Conservation (phyloP, 75 land plant genomes). For the Pseudotsuga menziesii region DNA sequence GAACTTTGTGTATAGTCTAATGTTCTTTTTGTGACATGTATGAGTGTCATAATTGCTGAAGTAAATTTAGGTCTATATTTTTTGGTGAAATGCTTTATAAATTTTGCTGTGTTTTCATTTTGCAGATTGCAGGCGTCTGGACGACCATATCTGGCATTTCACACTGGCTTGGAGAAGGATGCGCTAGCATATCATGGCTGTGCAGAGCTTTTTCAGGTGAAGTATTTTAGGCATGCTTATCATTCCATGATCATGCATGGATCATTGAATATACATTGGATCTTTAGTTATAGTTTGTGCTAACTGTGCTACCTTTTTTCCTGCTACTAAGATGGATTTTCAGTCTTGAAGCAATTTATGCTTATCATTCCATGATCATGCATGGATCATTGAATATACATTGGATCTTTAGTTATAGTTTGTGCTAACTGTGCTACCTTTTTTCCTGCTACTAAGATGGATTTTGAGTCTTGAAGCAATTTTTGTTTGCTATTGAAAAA, state of each 20-base stretch:
- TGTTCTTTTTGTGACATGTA: background rate
- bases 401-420: background rate
- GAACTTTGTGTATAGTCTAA: background rate
- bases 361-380: background rate
- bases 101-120: background rate
- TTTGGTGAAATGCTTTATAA: background rate
- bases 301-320: background rate
- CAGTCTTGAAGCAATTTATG: background rate
- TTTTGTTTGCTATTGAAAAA: background rate
- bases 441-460: background rate
- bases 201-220: constrained; percentile 86
- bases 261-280: background rate
- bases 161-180: constrained; percentile 71
- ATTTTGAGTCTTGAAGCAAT: background rate
- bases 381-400: background rate
- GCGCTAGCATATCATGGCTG: constrained; percentile 80
- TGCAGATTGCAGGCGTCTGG: constrained; percentile 60
- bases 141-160: constrained; percentile 65
- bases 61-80: background rate
- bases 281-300: background rate
- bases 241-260: background rate
- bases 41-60: too few relatives aligned
- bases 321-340: background rate
- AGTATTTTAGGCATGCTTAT: background rate
- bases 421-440: too few relatives aligned